Evolutionary conservation across 1,284 basidiomycete genomes (phyloP), one percentile per base, ranked within the genome.

Genomic region (Sporisorium graminicola): DNA sequence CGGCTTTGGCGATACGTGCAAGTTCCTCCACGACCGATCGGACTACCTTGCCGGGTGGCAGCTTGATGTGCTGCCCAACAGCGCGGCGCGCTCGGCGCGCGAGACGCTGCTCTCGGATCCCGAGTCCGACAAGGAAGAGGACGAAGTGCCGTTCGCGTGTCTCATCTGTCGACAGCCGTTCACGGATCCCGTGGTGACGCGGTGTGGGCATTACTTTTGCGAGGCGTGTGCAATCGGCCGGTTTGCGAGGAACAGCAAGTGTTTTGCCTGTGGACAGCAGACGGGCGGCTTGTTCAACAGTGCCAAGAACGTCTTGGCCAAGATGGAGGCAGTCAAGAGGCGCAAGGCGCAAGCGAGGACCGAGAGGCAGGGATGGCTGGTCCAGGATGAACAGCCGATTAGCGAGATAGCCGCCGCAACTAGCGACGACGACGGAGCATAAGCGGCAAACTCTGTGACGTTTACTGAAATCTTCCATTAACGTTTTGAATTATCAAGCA

Each of bases 1-100:
- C 87, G 97, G 97, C 5, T 99, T 97, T 85, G 97, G 97, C 31
- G 97, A 99, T 87, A 95, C 94, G 9, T 99, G 96, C 88, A 99
- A 98, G 69, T 85, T 82, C 81, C 78, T 83, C 42, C 86, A 85
- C 77, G 84, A 86, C 92, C 86, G 89, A 53, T 88, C 88, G 61
- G 89, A 90, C 82, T 98, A 99, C 87, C 90, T 99, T 33, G 92
- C 93, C 12, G 97, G 97, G 47, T 99, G 97, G 97, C 96, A 99
- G 87, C 89, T 99, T 59, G 81, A 81, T 20, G 85, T 82, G 56
- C 77, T 86, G 4, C 82, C 86, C 27, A 82, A 86, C 52, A 67
- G 65, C 1, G 29, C 64, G 10, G 47, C 61, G 1, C 43, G 44
- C 3, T 35, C 3, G 5, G 40, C n/a, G 7, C 40, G 64, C 0